Percentiles rank a stretch among this genome's conserved stretches.
These are phyloP conservation scores for Elsinoe batatas DNA, from an alignment of 2,329 filamentous ascomycete genomes.

Conservation along the genomic window DNA sequence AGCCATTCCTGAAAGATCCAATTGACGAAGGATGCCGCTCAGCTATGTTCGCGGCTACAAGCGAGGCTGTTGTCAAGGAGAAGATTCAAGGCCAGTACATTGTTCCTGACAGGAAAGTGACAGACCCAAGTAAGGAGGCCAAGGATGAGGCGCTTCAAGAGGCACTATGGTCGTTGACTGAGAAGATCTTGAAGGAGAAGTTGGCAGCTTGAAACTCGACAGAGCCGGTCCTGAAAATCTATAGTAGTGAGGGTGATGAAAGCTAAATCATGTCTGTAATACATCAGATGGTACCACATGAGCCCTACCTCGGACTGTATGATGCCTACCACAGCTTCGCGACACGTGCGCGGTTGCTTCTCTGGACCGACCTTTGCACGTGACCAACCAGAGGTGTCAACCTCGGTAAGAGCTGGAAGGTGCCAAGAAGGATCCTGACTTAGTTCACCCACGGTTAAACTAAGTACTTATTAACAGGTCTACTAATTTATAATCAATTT, in stretches of 20 bases:
- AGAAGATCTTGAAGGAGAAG: constrained; percentile 36
- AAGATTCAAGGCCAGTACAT: constrained; percentile 40
- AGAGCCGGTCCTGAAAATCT: too few species aligned
- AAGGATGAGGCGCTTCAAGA: constrained; percentile 35
- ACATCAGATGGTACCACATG: too few species aligned
- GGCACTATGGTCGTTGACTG: constrained; percentile 38
- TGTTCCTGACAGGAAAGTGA: constrained; percentile 40
- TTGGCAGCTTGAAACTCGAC: constrained; percentile 18
- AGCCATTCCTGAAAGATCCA: constrained; percentile 43
- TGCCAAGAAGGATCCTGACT: too few species aligned
- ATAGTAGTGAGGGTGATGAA: background rate
- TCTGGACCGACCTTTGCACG: background rate
- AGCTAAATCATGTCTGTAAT: too few species aligned
- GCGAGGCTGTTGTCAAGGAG: constrained; percentile 34
- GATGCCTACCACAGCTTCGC: too few species aligned
- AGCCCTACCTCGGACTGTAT: too few species aligned
- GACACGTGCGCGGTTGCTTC: too few species aligned
- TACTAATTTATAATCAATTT: too few species aligned
- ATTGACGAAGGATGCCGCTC: constrained; percentile 39
- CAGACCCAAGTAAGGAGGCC: constrained; percentile 33
- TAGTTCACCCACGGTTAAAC: too few species aligned
- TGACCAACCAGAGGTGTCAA: background rate
- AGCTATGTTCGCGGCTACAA: constrained; percentile 41
- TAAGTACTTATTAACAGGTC: too few species aligned
- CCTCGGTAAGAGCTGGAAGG: too few species aligned